Evolutionary conservation across 2,329 filamentous ascomycete genomes (phyloP).

Genomic region (Magnaporthiopsis poae): DNA sequence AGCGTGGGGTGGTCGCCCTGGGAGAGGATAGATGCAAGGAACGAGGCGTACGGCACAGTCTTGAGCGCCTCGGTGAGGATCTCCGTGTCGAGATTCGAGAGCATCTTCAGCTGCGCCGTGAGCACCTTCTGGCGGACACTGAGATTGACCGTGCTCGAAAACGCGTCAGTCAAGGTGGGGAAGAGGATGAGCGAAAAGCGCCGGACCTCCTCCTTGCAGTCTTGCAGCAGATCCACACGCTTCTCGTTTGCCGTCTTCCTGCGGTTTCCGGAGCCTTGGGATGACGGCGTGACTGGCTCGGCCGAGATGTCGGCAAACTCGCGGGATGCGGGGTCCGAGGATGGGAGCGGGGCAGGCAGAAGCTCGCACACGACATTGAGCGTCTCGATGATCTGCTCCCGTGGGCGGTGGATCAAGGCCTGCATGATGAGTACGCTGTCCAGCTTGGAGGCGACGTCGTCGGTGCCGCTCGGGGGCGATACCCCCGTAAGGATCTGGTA

Average conservation of each 20-base stretch:
- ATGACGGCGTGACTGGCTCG: slow-evolving; percentile 6
- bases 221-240: slow-evolving; percentile 67
- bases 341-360: slow-evolving; percentile 61
- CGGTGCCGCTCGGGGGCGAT: slow-evolving; percentile 70
- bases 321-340: slow-evolving; percentile 31
- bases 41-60: slow-evolving; percentile 88
- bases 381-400: slow-evolving; percentile 93
- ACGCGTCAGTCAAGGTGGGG: slow-evolving; percentile 89
- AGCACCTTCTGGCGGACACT: slow-evolving; percentile 91
- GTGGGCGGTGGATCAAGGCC: slow-evolving; percentile 85
- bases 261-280: slow-evolving; percentile 2
- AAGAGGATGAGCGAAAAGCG: slow-evolving; percentile 88
- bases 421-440: slow-evolving; percentile 99
- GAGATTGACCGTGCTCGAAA: slow-evolving; percentile 93
- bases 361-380: slow-evolving; percentile 95
- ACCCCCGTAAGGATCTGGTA: slow-evolving; percentile 96
- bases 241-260: slow-evolving; percentile 56
- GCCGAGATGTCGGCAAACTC: slow-evolving; percentile 33
- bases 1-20: slow-evolving; percentile 86
- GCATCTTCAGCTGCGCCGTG: slow-evolving; percentile 92
- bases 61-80: slow-evolving; percentile 79
- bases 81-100: slow-evolving; percentile 79
- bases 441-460: slow-evolving; percentile 73
- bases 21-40: slow-evolving; percentile 85
- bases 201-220: slow-evolving; percentile 78